Evolutionary conservation across 1,284 basidiomycete species (phyloP).

Genomic region (Malassezia furfur): DNA sequence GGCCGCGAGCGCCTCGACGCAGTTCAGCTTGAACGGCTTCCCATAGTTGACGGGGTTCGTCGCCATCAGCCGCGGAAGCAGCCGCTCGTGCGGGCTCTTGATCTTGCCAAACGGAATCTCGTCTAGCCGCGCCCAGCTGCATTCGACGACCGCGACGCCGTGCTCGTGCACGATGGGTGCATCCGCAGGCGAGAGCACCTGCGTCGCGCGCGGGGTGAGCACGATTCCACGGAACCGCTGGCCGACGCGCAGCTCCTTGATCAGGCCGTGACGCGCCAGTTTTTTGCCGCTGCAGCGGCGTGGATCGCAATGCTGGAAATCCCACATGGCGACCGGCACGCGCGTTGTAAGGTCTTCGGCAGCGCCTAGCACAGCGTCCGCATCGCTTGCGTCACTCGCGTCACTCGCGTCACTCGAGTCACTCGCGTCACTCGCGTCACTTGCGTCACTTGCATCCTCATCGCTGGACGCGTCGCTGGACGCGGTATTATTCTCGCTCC

Average conservation of each 20-base stretch:
- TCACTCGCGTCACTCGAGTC: neutral
- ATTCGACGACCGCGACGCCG: slow-evolving; percentile 90
- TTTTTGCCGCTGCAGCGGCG: slow-evolving; percentile 90
- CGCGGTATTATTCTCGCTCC: no score
- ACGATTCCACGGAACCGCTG: slow-evolving; percentile 82
- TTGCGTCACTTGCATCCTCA: neutral
- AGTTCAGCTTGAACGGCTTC: slow-evolving; percentile 44
- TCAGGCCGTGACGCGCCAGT: slow-evolving; percentile 71
- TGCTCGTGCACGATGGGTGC: slow-evolving; percentile 64
- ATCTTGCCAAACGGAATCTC: slow-evolving; percentile 92
- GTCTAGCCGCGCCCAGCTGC: slow-evolving; percentile 88
- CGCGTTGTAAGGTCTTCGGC: slow-evolving; percentile 5
- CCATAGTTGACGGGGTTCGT: slow-evolving; percentile 47
- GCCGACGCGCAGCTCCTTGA: slow-evolving; percentile 73
- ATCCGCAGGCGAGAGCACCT: slow-evolving; percentile 73
- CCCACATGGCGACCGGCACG: slow-evolving; percentile 50
- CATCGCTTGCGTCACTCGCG: neutral
- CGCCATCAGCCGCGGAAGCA: slow-evolving; percentile 51
- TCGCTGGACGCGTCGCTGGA: slow-evolving; percentile 9
- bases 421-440: no score
- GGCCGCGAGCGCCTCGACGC: slow-evolving; percentile 42
- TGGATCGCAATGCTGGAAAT: slow-evolving; percentile 95
- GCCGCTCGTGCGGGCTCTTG: slow-evolving; percentile 77
- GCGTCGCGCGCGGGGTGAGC: slow-evolving; percentile 81
- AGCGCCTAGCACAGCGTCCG: neutral